These are phyloP conservation scores for Tuber indicum DNA, from an alignment of 495 filamentous ascomycete genomes.

Conservation along the genomic window DNA sequence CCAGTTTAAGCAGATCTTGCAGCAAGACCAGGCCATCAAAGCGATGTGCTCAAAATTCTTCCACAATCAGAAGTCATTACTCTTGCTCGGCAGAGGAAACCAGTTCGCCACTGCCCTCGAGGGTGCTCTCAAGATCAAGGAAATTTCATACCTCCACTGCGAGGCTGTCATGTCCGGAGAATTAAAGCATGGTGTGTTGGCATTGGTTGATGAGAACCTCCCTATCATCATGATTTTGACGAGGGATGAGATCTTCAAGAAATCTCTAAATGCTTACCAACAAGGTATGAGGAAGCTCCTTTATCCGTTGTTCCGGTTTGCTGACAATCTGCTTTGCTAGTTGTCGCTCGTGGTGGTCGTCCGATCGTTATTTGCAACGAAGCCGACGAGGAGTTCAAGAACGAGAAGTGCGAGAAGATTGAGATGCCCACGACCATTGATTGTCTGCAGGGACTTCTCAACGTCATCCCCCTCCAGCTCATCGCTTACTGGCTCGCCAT, in stretches of 20 bases:
- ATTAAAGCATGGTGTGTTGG: conserved; percentile 95
- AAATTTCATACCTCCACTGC: conserved; percentile 98
- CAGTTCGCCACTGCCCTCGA: conserved; percentile 97
- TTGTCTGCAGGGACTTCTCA: conserved; percentile 88
- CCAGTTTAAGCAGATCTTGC: conserved; percentile 85
- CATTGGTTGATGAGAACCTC: conserved; percentile 92
- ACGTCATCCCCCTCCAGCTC: conserved; percentile 94
- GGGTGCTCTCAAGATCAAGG: conserved; percentile 98
- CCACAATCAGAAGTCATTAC: conserved; percentile 92
- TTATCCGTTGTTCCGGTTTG: conserved; percentile 1
- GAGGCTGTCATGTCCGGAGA: conserved; percentile 99
- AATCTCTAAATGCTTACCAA: conserved; percentile 97
- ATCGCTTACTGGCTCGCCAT: conserved; percentile 99
- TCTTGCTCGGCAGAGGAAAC: conserved; percentile 86
- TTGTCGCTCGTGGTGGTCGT: conserved; percentile 86
- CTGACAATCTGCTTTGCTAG: conserved; percentile 44
- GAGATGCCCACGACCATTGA: conserved; percentile 95
- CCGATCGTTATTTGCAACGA: conserved; percentile 98
- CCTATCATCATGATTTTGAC: conserved; percentile 99
- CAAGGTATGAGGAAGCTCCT: conserved; percentile 58
- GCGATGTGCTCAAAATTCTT: conserved; percentile 79
- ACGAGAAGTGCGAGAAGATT: conserved; percentile 86
- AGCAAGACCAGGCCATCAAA: conserved; percentile 89
- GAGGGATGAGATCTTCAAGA: conserved; percentile 87
- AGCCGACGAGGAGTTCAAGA: conserved; percentile 78